These are phyloP conservation scores for Heracleum sosnowskyi DNA, from an alignment of 129 eudicot species.

Conservation along the genomic window DNA sequence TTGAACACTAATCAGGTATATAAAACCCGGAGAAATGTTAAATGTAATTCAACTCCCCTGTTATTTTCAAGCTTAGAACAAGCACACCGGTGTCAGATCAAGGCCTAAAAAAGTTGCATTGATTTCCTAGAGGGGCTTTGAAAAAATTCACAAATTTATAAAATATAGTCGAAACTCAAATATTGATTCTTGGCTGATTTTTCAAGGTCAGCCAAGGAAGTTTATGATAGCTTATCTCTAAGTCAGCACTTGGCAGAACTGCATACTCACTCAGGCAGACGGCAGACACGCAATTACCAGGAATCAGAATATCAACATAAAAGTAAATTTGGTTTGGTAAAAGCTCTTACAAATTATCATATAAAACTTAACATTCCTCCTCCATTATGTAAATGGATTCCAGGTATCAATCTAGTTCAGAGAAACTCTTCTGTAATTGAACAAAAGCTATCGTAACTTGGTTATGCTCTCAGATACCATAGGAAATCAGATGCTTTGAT, in stretches of 20 bases:
- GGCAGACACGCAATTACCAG: not conserved
- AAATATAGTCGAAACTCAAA: not conserved
- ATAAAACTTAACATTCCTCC: not conserved
- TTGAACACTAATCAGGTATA: no score
- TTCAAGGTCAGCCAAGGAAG: not conserved
- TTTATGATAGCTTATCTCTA: not conserved
- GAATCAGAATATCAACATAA: not conserved
- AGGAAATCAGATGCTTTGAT: not conserved
- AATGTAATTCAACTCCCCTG: no score
- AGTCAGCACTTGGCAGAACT: not conserved
- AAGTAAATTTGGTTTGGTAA: not conserved
- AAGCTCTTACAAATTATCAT: not conserved
- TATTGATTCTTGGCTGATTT: not conserved
- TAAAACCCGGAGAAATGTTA: no score
- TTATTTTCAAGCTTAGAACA: no score
- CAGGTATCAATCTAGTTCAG: not conserved
- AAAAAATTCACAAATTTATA: no score
- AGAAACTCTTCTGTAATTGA: not conserved
- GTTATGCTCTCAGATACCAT: not conserved
- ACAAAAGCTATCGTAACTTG: no score
- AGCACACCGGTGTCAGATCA: no score
- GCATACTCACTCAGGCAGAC: not conserved
- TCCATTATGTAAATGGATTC: not conserved
- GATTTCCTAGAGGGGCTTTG: no score
- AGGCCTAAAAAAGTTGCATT: no score